Conservation (phyloP, 75 land plant species). For the Ceratopteris richardii region DNA sequence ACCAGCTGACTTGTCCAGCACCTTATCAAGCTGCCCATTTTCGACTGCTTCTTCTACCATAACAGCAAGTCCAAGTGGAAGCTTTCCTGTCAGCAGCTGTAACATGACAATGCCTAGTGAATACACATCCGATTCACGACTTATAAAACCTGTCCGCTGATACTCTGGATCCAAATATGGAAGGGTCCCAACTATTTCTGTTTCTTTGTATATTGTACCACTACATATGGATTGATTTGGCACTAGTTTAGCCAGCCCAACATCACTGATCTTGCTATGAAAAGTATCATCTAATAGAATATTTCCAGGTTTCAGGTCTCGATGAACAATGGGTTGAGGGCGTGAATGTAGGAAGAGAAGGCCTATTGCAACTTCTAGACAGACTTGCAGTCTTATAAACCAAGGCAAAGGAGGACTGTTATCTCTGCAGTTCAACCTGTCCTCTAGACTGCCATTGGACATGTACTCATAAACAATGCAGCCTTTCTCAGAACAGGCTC, state of each 20-base stretch:
- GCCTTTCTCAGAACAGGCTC: slow-evolving; percentile 36
- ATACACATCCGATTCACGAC: slow-evolving; percentile 34
- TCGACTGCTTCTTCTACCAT: slow-evolving; percentile 22
- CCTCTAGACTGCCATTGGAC: slow-evolving; percentile 50
- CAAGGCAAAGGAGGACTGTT: slow-evolving; percentile 19
- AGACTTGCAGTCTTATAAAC: slow-evolving; percentile 23
- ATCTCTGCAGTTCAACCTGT: slow-evolving; percentile 27
- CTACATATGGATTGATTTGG: slow-evolving; percentile 6
- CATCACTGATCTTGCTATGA: slow-evolving; percentile 43
- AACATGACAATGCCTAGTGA: slow-evolving; percentile 31
- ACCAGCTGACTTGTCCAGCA: slow-evolving; percentile 15
- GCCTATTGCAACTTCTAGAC: slow-evolving; percentile 26
- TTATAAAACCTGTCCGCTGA: slow-evolving; percentile 19
- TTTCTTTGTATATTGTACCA: slow-evolving; percentile 8
- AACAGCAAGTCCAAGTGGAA: slow-evolving; percentile 16
- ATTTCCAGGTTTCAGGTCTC: slow-evolving; percentile 47
- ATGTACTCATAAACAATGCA: slow-evolving; percentile 52
- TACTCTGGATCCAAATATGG: slow-evolving; percentile 44
- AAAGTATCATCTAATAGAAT: slow-evolving; percentile 39
- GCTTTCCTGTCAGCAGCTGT: slow-evolving; percentile 24
- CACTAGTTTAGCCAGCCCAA: slow-evolving; percentile 37
- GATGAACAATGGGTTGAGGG: slow-evolving; percentile 41
- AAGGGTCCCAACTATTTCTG: slow-evolving; percentile 27
- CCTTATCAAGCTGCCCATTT: slow-evolving; percentile 9
- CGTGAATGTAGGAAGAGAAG: slow-evolving; percentile 38